Base-by-base conservation (phyloP, 2,329 filamentous ascomycete species). In the Thielaviopsis populi region DNA sequence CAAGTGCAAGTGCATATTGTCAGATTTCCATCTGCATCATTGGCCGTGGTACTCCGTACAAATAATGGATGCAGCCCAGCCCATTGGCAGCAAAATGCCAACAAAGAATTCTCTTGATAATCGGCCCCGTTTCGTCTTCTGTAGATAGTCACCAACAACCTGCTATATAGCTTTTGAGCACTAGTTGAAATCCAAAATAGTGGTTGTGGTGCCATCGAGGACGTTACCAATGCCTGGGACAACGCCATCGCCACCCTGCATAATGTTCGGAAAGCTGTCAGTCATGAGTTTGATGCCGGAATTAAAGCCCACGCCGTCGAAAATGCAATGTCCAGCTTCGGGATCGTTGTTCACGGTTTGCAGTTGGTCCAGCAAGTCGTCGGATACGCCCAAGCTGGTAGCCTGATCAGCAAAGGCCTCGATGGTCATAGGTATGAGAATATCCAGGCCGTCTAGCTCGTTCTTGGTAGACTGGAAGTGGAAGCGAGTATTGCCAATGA, bases 321-420 rank as follows among this genome's bases (percentile, higher is more conserved):
- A 84, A 62, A 75, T 80, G 72, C 81, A 84, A 70, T 84, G 81
- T 0, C 80, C 81, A 43, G 80, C 80, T 24, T 74, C 71, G 1
- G 81, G 80, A 2, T 77, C 76, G 67, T 81, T 82, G 67, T 84
- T 78, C 1, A 81, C 79, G 0, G 81, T 84, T 73, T 83, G 80
- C 63, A 82, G 69, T 2, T 74, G 70, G 37, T 78, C 79, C 68
- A 83, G 74, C 68, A 80, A 73, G 37, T 69, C 70, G 0, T 74
- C 69, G 48, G 68, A 71, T 41, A 83, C 64, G 0, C 81, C 80
- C 0, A 75, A 75, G 13, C 69, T 67, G 0, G 72, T 68, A 22
- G 46, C 46, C 3, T 11, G 19, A 3, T 78, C 68, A 67, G 78
- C 70, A 71, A 82, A 79, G 67, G 80, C 79, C 33, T 68, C 65